Percentiles rank a stretch among this genome's conserved stretches.
Evolutionary conservation across 257 asterid species (phyloP).

Genomic region (Handroanthus guayacan): DNA sequence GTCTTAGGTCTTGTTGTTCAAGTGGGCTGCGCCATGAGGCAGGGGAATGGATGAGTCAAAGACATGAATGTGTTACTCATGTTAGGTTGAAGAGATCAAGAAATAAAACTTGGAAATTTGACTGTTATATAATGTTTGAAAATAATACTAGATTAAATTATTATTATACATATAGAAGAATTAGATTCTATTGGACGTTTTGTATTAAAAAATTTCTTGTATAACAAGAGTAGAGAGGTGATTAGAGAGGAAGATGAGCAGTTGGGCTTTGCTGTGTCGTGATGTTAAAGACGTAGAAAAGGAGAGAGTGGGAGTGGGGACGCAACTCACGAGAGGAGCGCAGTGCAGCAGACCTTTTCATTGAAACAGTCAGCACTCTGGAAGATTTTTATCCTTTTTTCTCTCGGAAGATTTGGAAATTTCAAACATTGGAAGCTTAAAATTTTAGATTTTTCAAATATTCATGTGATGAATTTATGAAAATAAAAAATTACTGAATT

Average conservation of each 20-base stretch:
- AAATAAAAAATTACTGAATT: no score
- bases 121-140: constrained; percentile 27
- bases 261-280: constrained; percentile 22
- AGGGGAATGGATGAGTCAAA: constrained; percentile 40
- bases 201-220: not conserved
- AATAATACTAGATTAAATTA: not conserved
- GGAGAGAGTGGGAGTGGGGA: constrained; percentile 1
- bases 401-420: no score
- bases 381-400: not conserved
- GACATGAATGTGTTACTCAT: constrained; percentile 9
- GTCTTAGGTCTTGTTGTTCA: not conserved
- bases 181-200: constrained; percentile 27
- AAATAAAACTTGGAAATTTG: constrained; percentile 37
- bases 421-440: no score
- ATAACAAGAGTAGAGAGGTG: not conserved
- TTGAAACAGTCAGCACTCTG: constrained; percentile 39
- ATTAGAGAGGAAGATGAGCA: constrained; percentile 18
- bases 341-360: constrained; percentile 29
- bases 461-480: no score
- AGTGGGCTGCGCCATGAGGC: constrained; percentile 25
- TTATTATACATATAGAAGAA: not conserved
- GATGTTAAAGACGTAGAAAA: constrained; percentile 21
- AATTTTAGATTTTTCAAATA: no score
- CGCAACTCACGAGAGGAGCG: constrained; percentile 42
- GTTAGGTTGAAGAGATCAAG: constrained; percentile 35